Conservation (phyloP, 1,284 basidiomycete species). For the Rhodotorula sp. region DNA sequence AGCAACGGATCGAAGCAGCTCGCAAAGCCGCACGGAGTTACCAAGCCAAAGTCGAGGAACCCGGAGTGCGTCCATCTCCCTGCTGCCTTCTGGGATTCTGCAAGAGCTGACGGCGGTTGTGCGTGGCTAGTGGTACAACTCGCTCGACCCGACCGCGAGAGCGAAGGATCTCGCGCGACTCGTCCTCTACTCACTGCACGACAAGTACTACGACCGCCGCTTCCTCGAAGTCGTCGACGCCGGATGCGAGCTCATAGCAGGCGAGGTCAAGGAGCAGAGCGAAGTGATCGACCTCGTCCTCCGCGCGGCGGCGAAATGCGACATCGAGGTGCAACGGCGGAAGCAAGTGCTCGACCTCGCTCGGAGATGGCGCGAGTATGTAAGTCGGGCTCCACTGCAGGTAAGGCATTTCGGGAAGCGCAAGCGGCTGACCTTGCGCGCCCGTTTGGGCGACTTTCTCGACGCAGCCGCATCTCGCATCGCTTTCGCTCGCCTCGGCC, state of each 20-base stretch:
- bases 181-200: constrained; percentile 9
- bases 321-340: background rate
- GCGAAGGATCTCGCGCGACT: constrained; percentile 10
- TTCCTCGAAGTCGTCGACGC: background rate
- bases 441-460: background rate
- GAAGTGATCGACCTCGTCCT: constrained; percentile 14
- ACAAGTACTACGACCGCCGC: background rate
- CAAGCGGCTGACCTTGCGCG: background rate
- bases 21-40: background rate
- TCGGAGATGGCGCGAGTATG: constrained; percentile 10
- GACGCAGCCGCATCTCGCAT: constrained; percentile 16
- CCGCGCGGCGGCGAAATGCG: constrained; percentile 5
- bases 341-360: background rate
- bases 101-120: background rate
- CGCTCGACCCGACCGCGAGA: background rate
- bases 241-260: background rate
- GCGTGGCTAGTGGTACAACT: constrained; percentile 10
- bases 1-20: constrained; percentile 3
- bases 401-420: no score
- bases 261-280: constrained; percentile 13
- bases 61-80: background rate
- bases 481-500: constrained; percentile 11
- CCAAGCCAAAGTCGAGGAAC: constrained; percentile 11
- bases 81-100: no score
- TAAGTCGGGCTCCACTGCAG: background rate